A percentile compares a stretch with the other conserved stretches of the same genome.
These are phyloP conservation scores for Camelina hispida DNA, from an alignment of 345 rosid species.

Conservation along the genomic window DNA sequence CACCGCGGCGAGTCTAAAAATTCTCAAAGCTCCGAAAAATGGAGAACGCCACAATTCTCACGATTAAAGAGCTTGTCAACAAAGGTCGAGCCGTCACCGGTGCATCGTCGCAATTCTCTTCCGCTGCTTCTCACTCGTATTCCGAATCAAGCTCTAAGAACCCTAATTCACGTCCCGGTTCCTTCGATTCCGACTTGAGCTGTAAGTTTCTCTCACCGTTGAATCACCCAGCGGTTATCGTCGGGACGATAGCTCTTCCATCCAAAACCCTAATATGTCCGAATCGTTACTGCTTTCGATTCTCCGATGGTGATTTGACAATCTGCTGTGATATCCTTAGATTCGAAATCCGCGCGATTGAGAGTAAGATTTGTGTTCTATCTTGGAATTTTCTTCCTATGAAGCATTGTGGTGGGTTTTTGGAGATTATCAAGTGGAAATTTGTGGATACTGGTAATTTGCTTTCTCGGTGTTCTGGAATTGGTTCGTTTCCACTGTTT, in stretches of 20 bases:
- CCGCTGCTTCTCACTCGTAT: conserved; percentile 28
- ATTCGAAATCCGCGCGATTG: conserved; percentile 49
- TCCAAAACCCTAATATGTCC: conserved; percentile 57
- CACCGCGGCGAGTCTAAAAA: conserved; percentile 8
- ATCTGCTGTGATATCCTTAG: conserved; percentile 79
- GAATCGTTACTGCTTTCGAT: conserved; percentile 64
- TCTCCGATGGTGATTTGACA: conserved; percentile 59
- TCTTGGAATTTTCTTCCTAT: conserved; percentile 84
- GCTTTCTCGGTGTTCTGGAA: conserved; percentile 44
- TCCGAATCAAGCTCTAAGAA: conserved; percentile 14
- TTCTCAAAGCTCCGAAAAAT: conserved; percentile 22
- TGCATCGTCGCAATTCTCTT: conserved; percentile 51
- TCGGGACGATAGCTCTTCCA: conserved; percentile 71
- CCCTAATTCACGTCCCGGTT: conserved; percentile 21
- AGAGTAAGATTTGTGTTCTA: conserved; percentile 52
- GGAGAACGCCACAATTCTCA: conserved; percentile 48
- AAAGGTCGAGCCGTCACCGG: conserved; percentile 58
- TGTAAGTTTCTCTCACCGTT: conserved; percentile 53
- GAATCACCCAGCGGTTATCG: conserved; percentile 50
- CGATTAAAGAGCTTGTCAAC: conserved; percentile 59
- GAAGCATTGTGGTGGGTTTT: conserved; percentile 58
- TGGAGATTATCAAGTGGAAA: conserved; percentile 83
- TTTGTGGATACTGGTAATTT: conserved; percentile 37
- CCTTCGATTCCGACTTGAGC: conserved; percentile 31
- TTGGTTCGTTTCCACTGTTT: conserved; percentile 53